Evolutionary conservation across 2,329 filamentous ascomycete genomes (phyloP).

Genomic region (Pseudopithomyces maydicus): DNA sequence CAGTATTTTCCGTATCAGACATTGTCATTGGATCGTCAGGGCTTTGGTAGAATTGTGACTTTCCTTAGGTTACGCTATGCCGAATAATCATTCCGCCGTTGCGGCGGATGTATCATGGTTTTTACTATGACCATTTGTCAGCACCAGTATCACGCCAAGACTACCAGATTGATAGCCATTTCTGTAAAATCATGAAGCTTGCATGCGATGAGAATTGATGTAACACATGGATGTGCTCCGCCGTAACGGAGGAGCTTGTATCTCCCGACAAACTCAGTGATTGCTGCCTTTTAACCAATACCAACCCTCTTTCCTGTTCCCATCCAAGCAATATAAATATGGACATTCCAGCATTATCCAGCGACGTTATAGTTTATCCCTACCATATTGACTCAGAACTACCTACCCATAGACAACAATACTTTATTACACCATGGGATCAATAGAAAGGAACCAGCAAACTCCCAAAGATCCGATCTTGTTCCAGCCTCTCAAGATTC

Average conservation of each 20-base stretch:
- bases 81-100: background rate
- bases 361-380: no score
- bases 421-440: background rate
- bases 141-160: background rate
- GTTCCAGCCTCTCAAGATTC: constrained; percentile 24
- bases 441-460: no score
- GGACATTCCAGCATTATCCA: background rate
- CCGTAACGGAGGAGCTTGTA: background rate
- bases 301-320: background rate
- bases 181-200: background rate
- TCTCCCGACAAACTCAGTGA: no score
- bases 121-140: background rate
- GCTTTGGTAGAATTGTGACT: no score
- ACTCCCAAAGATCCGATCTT: background rate
- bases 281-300: no score
- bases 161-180: background rate
- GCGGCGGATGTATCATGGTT: background rate
- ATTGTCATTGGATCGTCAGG: background rate
- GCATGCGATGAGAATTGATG: background rate
- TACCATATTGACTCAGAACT: no score
- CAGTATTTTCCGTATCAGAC: background rate
- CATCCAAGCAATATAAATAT: background rate
- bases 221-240: background rate
- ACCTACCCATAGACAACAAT: no score
- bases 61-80: no score